Evolutionary conservation across 768 basidiomycete genomes (phyloP).

Genomic region (Macrolepiota dolichaula): DNA sequence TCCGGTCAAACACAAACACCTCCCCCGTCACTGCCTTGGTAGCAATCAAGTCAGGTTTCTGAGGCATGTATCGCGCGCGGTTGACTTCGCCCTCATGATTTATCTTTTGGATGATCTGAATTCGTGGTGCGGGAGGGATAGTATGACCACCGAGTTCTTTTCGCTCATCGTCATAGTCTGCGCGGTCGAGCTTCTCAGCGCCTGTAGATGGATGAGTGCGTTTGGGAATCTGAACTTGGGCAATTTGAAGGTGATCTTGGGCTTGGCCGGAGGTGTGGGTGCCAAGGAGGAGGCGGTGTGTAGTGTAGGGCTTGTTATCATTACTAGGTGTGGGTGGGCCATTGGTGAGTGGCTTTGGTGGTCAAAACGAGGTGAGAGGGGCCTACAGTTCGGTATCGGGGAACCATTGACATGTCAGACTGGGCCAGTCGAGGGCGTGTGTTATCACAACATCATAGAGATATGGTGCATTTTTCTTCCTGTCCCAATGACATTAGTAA

Average conservation of each 20-base stretch:
- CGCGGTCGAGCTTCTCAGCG: slow-evolving; percentile 74
- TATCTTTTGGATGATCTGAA: slow-evolving; percentile 90
- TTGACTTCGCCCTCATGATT: slow-evolving; percentile 97
- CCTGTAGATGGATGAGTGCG: slow-evolving; percentile 57
- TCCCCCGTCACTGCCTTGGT: slow-evolving; percentile 92
- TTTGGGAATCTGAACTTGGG: slow-evolving; percentile 90
- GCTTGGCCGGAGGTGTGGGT: slow-evolving; percentile 96
- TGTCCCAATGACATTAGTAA: slow-evolving; percentile 24
- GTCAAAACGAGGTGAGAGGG: neutral
- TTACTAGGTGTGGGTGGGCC: slow-evolving; percentile 47
- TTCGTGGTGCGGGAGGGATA: slow-evolving; percentile 78
- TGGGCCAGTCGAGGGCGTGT: slow-evolving; percentile 98
- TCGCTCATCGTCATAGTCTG: slow-evolving; percentile 86
- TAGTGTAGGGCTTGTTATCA: slow-evolving; percentile 88
- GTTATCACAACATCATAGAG: slow-evolving; percentile 97
- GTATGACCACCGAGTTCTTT: slow-evolving; percentile 94
- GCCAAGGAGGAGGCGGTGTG: slow-evolving; percentile 91
- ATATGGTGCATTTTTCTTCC: slow-evolving; percentile 98
- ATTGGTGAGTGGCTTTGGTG: neutral
- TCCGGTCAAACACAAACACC: slow-evolving; percentile 93
- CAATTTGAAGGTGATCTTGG: slow-evolving; percentile 94
- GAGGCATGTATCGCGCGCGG: slow-evolving; percentile 97
- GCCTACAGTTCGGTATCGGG: slow-evolving; percentile 92
- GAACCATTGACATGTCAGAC: slow-evolving; percentile 97
- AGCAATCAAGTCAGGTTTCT: slow-evolving; percentile 95